Evolutionary conservation across 202 grass and related monocot genomes (phyloP).

Genomic region (Setaria viridis): DNA sequence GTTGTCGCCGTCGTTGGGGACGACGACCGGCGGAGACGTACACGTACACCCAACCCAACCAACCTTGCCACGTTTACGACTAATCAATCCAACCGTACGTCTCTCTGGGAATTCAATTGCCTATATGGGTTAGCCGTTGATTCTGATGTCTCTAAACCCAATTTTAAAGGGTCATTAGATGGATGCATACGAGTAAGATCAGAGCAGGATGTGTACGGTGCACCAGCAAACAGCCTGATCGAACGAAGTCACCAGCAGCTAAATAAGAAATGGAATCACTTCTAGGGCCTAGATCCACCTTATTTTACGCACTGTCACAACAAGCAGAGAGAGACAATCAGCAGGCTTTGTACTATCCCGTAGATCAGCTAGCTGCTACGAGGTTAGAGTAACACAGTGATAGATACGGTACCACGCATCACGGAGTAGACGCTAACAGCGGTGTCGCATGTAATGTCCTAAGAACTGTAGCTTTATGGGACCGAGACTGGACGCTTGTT

Average conservation of each 20-base stretch:
- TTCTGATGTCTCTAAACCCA: neutral
- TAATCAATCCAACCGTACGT: neutral
- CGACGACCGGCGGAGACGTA: neutral
- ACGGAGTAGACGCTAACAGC: neutral
- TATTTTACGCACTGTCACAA: neutral
- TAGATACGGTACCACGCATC: neutral
- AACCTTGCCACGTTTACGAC: conserved; percentile 29
- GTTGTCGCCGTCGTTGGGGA: neutral
- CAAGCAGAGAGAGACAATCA: neutral
- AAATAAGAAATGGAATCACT: neutral
- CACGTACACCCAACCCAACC: neutral
- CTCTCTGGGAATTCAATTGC: conserved; percentile 30
- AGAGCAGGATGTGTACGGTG: conserved; percentile 11
- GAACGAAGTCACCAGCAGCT: neutral
- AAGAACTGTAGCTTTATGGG: neutral
- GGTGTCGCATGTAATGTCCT: neutral
- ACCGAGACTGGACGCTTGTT: neutral
- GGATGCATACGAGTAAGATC: neutral
- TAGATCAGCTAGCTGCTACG: neutral
- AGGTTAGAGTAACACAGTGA: neutral
- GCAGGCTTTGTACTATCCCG: neutral
- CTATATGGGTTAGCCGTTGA: conserved; percentile 32
- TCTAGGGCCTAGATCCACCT: neutral
- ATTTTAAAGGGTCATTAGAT: neutral
- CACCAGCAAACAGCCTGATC: neutral